Conservation (phyloP, 2,329 filamentous ascomycete species). For the Ophiostoma himal-ulmi region DNA sequence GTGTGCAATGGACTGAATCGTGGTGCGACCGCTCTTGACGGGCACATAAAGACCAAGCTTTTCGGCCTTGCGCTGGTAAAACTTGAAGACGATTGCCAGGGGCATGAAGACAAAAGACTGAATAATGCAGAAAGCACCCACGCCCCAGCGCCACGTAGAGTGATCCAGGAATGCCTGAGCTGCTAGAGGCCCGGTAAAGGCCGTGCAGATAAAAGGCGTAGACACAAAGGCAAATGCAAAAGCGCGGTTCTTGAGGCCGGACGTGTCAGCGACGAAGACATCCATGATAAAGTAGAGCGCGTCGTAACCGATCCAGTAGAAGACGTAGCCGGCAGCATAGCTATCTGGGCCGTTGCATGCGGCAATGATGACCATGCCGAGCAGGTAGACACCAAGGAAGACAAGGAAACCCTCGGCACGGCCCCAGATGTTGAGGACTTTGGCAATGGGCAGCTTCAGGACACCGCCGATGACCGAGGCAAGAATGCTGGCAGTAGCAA, state of each 20-base stretch:
- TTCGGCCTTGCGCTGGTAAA: conserved; percentile 56
- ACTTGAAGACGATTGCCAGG: conserved; percentile 50
- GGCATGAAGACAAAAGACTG: conserved; percentile 54
- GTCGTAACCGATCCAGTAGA: conserved; percentile 56
- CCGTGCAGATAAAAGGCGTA: conserved; percentile 61
- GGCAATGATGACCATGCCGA: conserved; percentile 60
- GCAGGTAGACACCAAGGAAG: conserved; percentile 45
- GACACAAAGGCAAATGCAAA: conserved; percentile 58
- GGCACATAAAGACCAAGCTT: conserved; percentile 45
- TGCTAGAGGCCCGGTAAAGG: conserved; percentile 57
- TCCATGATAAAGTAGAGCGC: conserved; percentile 40
- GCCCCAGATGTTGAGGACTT: conserved; percentile 62
- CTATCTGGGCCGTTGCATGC: conserved; percentile 53
- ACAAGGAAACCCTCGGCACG: conserved; percentile 57
- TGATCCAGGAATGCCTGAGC: conserved; percentile 46
- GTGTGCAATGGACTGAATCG: conserved; percentile 42
- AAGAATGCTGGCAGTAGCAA: conserved; percentile 49
- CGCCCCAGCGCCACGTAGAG: conserved; percentile 62
- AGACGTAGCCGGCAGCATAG: conserved; percentile 60
- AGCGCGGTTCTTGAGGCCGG: conserved; percentile 58
- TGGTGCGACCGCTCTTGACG: conserved; percentile 40
- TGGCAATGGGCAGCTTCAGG: conserved; percentile 60
- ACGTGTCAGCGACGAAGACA: conserved; percentile 64
- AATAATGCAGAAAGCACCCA: conserved; percentile 60
- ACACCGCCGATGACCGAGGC: conserved; percentile 52